Evolutionary conservation across 148 eudicot species (phyloP), one percentile per base, ranked within the genome.

Genomic region (Selenicereus undatus): DNA sequence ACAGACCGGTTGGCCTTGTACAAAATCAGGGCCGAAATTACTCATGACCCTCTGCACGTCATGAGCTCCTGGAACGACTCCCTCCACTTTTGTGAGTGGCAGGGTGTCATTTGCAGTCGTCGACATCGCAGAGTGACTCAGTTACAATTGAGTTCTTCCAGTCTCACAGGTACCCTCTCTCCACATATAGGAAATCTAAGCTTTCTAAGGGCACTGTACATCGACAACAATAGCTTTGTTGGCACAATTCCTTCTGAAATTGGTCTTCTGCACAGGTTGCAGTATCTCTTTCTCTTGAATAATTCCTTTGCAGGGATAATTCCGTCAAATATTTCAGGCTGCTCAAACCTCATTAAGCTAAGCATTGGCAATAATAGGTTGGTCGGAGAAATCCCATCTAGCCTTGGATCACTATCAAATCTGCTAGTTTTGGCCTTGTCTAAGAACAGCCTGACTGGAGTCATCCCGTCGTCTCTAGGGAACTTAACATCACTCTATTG

Each of bases 231-330:
- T 42, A 82, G 75, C 32, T 80, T 86, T 42, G 17, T 20, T 2
- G 85, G 85, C 26, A 24, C 20, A 36, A 79, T 82, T 20, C 88
- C 85, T 30, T 75, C 83, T 36, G 73, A 80, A 65, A 72, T 85
- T 36, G 81, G 83, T 26, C 83, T n/a, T 54, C 69, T 86, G 51
- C 77, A 69, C 36, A 83, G 78, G 58, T 20, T 86, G 52, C 78
- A 69, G 3, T 32, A 3, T 17, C 58, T 86, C 16, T 45, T 14
- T 24, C 75, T 83, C 0, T 5, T 0, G 24, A 43, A 66, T 13
- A 86, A 86, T 73, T 79, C 80, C n/a, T 22, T 85, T 48, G 71
- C 27, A 22, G 87, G 87, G 22, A 39, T 71, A 11, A 85, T 82
- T 54, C 84, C 86, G 3, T 30, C 48, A 11, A 78, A 82, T 42